phyloP scores from a whole-genome alignment of 805 yeast genomes.

The Myxozyma vanderwaltii region DNA sequence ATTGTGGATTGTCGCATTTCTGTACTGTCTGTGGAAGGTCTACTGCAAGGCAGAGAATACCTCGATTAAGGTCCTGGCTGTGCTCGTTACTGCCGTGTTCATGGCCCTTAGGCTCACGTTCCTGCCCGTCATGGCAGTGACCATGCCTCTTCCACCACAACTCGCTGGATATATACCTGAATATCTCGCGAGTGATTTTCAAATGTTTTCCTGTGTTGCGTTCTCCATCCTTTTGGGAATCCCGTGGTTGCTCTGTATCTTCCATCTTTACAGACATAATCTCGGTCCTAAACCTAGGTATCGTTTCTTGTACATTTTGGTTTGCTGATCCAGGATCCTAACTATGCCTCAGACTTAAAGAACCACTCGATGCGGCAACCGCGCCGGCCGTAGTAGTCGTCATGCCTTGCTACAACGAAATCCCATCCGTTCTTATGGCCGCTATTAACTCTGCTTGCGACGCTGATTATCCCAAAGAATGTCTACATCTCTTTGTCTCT shows the following conservation, averaged over 20 bases:
- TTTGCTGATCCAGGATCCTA: neutral
- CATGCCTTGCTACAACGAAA: slow-evolving; percentile 32
- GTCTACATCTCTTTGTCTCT: slow-evolving; percentile 28
- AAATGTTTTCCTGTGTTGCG: slow-evolving; percentile 24
- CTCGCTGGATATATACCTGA: slow-evolving; percentile 22
- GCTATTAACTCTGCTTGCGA: slow-evolving; percentile 30
- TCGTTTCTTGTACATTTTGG: neutral
- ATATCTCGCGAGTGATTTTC: neutral
- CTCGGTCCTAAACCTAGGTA: slow-evolving; percentile 18
- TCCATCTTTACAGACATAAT: slow-evolving; percentile 16
- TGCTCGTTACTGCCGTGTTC: slow-evolving; percentile 13
- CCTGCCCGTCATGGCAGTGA: slow-evolving; percentile 26
- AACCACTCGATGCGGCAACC: slow-evolving; percentile 3
- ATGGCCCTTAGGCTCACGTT: slow-evolving; percentile 16
- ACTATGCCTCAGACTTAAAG: slow-evolving; percentile 1
- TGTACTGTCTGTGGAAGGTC: slow-evolving; percentile 27
- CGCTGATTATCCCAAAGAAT: slow-evolving; percentile 21
- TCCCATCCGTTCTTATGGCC: slow-evolving; percentile 24
- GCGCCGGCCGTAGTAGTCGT: slow-evolving; percentile 32
- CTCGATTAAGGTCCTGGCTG: slow-evolving; percentile 15
- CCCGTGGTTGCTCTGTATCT: slow-evolving; percentile 27
- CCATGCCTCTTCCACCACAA: slow-evolving; percentile 24
- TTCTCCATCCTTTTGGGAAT: slow-evolving; percentile 17
- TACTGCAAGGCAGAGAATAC: slow-evolving; percentile 24
- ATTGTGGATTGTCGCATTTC: slow-evolving; percentile 27